Evolutionary conservation across 2,329 filamentous ascomycete species (phyloP), one percentile per base, ranked within the genome.

Genomic region (Phyllosticta paracitricarpa): DNA sequence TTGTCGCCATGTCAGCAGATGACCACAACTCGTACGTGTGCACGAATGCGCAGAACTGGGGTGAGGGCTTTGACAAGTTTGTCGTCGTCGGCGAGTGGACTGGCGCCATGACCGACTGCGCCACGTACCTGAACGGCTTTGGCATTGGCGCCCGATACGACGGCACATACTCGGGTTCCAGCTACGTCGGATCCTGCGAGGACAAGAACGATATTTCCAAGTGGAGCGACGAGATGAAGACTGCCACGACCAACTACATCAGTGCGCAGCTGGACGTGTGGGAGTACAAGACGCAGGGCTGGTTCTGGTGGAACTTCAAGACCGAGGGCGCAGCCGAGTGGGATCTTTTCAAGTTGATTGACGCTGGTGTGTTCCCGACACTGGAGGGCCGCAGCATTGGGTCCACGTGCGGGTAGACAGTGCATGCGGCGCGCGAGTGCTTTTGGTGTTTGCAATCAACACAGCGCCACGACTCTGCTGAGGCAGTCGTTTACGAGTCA

Each of bases 11-110:
- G 70, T 72, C 76, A 35, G 78, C 79, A 4, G 73, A 76, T 64
- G 69, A 82, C 59, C 86, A 89, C 66, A 73, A 82, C 53, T 72
- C 79, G 61, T 72, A 74, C 26, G 84, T 82, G 58, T 89, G 85
- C 74, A 77, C 75, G 58, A 80, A 81, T 64, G 78, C 77, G 2
- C 69, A 72, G 2, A 68, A 72, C 8, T 84, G 83, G 62, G 70
- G 72, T 4, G 51, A 51, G 9, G 75, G 77, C 28, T 75, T 77
- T 3, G 84, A 88, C 70, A 88, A 88, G 71, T 86, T 82, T 79
- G 80, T 82, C 22, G 75, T 88, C 61, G 81, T 87, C 6, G 86
- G 86, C 52, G 86, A 89, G 70, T 89, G 86, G 85, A 83, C 82
- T 1, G 85, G 79, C 26, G 86, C 85, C 12, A 81, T 87, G 78